phyloP scores from a whole-genome alignment of 768 basidiomycete species.

The Pleurotus sapidus region DNA sequence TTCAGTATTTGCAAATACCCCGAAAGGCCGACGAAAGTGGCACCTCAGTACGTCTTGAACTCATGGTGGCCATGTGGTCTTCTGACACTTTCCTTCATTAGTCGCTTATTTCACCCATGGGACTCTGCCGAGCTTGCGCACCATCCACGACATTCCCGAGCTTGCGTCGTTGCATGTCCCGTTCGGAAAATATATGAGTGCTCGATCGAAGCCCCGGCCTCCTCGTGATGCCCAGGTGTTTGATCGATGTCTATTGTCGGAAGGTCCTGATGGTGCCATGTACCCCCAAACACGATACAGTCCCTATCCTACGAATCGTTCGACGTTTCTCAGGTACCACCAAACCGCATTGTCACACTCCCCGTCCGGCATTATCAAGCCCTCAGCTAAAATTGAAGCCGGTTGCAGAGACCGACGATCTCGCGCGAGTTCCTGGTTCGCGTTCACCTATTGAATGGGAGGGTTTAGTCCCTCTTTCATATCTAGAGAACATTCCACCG shows the following conservation, averaged over 20 bases:
- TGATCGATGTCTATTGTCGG: constrained; percentile 1
- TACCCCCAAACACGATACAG: constrained; percentile 9
- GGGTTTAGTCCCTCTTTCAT: constrained; percentile 60
- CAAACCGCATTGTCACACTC: constrained; percentile 2
- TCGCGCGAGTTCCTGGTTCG: constrained; percentile 1
- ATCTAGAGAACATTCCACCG: constrained; percentile 57
- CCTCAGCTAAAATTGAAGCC: neutral
- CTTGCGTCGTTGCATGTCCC: constrained; percentile 57
- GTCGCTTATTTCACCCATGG: constrained; percentile 73
- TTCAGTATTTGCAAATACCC: constrained; percentile 70
- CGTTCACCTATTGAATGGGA: constrained; percentile 11
- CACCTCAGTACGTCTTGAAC: constrained; percentile 59
- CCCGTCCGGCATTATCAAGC: neutral
- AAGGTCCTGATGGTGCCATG: neutral
- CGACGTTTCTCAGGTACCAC: neutral
- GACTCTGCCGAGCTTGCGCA: constrained; percentile 56
- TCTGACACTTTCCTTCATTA: constrained; percentile 22
- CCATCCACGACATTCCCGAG: constrained; percentile 56
- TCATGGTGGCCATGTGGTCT: neutral
- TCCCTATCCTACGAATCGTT: neutral
- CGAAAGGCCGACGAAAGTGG: constrained; percentile 72
- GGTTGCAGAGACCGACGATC: constrained; percentile 4
- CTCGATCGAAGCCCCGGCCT: constrained; percentile 44
- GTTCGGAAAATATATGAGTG: constrained; percentile 59
- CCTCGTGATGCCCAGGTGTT: constrained; percentile 17